A percentile compares a stretch with the other conserved stretches of the same genome.
These are phyloP conservation scores for Nelumbo lutea DNA, from an alignment of 164 flowering plant species.

Conservation along the genomic window DNA sequence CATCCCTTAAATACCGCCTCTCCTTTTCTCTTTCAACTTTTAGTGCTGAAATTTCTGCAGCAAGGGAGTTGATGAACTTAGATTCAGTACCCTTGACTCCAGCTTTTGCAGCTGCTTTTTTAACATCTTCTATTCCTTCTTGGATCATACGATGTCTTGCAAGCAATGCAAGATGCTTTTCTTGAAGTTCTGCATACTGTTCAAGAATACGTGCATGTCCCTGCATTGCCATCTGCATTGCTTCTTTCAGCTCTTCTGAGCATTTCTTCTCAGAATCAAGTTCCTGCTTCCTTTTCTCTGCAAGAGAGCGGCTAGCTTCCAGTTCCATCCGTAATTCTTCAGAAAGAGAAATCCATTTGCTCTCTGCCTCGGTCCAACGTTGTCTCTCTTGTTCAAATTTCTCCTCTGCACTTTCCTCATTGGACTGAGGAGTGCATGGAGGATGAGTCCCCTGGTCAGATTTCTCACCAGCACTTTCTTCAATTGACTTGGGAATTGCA, in stretches of 20 bases:
- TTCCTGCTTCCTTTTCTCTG: slow-evolving; percentile 61
- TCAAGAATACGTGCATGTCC: slow-evolving; percentile 98
- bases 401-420: slow-evolving; percentile 43
- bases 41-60: slow-evolving; percentile 83
- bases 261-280: slow-evolving; percentile 77
- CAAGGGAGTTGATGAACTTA: slow-evolving; percentile 85
- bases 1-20: slow-evolving; percentile 69
- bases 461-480: not conserved
- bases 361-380: slow-evolving; percentile 77
- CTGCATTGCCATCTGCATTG: slow-evolving; percentile 92
- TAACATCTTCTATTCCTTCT: slow-evolving; percentile 86
- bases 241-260: slow-evolving; percentile 86
- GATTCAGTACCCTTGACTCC: slow-evolving; percentile 93
- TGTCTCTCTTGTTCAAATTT: slow-evolving; percentile 72
- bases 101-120: slow-evolving; percentile 89
- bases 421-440: not conserved
- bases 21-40: slow-evolving; percentile 82
- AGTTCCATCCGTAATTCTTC: slow-evolving; percentile 78
- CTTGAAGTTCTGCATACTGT: slow-evolving; percentile 94
- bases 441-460: not conserved
- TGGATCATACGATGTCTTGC: slow-evolving; percentile 73
- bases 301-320: slow-evolving; percentile 46
- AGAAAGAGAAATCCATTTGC: slow-evolving; percentile 82
- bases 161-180: slow-evolving; percentile 80
- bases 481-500: slow-evolving; percentile 39